phyloP scores from a whole-genome alignment of 2,329 filamentous ascomycete species.

The Coniochaeta hoffmannii region DNA sequence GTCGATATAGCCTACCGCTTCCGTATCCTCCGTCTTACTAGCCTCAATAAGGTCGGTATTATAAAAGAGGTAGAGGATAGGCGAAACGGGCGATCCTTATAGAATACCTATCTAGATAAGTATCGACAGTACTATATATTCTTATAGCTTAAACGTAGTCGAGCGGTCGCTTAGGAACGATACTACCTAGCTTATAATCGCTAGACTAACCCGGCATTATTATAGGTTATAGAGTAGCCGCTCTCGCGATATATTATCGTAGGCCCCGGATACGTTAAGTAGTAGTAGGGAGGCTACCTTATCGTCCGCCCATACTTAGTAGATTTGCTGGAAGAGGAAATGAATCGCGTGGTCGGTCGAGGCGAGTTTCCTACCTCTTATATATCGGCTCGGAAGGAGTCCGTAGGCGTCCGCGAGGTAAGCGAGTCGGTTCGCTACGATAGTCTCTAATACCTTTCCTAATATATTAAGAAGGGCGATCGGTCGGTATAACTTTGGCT shows the following conservation, averaged over 20 bases:
- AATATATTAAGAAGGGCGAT: constrained; percentile 12
- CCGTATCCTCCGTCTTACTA: constrained; percentile 5
- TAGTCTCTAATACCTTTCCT: constrained; percentile 12
- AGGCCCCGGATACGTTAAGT: not conserved
- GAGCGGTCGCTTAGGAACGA: constrained; percentile 11
- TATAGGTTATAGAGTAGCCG: constrained; percentile 12
- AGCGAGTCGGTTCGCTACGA: constrained; percentile 10
- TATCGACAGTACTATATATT: constrained; percentile 7
- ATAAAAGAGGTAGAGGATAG: constrained; percentile 20
- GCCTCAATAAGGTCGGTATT: constrained; percentile 17
- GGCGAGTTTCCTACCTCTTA: not conserved
- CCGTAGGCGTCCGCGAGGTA: constrained; percentile 7
- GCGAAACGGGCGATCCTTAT: constrained; percentile 16
- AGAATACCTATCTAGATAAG: constrained; percentile 12
- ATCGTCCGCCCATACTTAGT: not conserved
- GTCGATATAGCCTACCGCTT: constrained; percentile 10
- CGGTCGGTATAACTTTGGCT: constrained; percentile 12
- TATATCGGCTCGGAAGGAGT: constrained; percentile 7
- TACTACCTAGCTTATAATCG: constrained; percentile 13
- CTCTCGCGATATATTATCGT: constrained; percentile 11
- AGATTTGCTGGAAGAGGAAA: not conserved
- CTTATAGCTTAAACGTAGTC: constrained; percentile 2
- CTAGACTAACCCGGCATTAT: constrained; percentile 9
- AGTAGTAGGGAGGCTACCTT: constrained; percentile 2
- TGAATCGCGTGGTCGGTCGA: not conserved